These are phyloP conservation scores for Tetrastigma voinierianum DNA, from an alignment of 164 flowering plant species.

Conservation along the genomic window DNA sequence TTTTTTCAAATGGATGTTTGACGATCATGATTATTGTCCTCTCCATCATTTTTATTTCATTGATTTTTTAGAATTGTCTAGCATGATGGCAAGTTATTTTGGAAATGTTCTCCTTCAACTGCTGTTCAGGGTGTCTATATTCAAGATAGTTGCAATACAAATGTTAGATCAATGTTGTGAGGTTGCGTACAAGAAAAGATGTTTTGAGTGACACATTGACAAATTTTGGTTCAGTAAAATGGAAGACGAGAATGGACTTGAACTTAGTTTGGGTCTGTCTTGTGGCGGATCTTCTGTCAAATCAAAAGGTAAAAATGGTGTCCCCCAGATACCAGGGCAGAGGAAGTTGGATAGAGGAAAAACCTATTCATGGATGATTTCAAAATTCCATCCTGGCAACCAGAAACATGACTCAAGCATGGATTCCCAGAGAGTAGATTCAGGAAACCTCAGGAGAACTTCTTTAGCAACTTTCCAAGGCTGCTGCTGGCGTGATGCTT, in stretches of 20 bases:
- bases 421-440: slow-evolving; percentile 39
- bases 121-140: neutral
- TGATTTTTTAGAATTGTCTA: too few relatives aligned
- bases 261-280: slow-evolving; percentile 79
- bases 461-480: slow-evolving; percentile 53
- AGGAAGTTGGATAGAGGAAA: slow-evolving; percentile 53
- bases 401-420: slow-evolving; percentile 36
- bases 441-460: slow-evolving; percentile 50
- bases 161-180: neutral
- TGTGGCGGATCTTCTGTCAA: slow-evolving; percentile 68
- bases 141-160: neutral
- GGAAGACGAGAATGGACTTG: slow-evolving; percentile 88
- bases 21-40: neutral
- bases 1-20: neutral
- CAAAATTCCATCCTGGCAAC: slow-evolving; percentile 41
- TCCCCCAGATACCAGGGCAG: slow-evolving; percentile 46
- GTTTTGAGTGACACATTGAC: neutral
- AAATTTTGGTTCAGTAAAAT: slow-evolving; percentile 23
- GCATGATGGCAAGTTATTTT: neutral
- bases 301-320: slow-evolving; percentile 46
- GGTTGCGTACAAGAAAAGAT: neutral
- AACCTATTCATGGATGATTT: slow-evolving; percentile 53
- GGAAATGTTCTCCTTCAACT: neutral
- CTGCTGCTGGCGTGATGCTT: slow-evolving; percentile 41
- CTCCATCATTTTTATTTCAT: neutral